Conservation (phyloP, 2,329 filamentous ascomycete genomes). For the Trichoderma citrinoviride region DNA sequence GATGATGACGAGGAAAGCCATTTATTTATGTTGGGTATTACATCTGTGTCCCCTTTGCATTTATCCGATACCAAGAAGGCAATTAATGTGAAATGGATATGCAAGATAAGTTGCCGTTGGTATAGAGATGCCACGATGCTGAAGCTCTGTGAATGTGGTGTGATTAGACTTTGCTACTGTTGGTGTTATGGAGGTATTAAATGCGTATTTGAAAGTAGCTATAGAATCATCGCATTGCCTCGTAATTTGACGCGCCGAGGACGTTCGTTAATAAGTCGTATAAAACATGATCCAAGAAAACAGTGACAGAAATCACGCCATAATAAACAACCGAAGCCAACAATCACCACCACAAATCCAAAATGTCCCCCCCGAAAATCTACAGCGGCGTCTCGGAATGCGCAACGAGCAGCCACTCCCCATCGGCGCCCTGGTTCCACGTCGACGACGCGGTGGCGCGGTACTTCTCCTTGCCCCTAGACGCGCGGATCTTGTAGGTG, state of each 20-base stretch:
- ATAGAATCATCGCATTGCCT: too few relatives aligned
- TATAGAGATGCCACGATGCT: not conserved
- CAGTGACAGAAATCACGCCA: not conserved
- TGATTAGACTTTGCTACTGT: too few relatives aligned
- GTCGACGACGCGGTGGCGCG: conserved; percentile 17
- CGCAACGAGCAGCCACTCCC: conserved; percentile 18
- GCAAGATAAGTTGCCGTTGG: not conserved
- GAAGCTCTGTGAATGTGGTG: not conserved
- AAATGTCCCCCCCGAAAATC: too few relatives aligned
- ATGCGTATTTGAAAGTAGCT: too few relatives aligned
- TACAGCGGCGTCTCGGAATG: conserved; percentile 14
- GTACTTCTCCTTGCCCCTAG: conserved; percentile 18
- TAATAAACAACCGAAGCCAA: not conserved
- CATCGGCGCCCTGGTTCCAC: conserved; percentile 20
- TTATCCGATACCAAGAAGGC: not conserved
- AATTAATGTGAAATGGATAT: not conserved
- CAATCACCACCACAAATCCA: not conserved
- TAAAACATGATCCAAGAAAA: not conserved
- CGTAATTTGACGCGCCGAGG: too few relatives aligned
- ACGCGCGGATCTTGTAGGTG: conserved; percentile 18
- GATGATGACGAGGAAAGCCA: not conserved
- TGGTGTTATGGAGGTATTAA: too few relatives aligned
- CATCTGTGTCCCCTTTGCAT: not conserved
- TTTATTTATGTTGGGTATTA: not conserved
- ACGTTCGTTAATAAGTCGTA: too few relatives aligned